Evolutionary conservation across 768 basidiomycete genomes (phyloP).

Genomic region (Leccinum boreale): DNA sequence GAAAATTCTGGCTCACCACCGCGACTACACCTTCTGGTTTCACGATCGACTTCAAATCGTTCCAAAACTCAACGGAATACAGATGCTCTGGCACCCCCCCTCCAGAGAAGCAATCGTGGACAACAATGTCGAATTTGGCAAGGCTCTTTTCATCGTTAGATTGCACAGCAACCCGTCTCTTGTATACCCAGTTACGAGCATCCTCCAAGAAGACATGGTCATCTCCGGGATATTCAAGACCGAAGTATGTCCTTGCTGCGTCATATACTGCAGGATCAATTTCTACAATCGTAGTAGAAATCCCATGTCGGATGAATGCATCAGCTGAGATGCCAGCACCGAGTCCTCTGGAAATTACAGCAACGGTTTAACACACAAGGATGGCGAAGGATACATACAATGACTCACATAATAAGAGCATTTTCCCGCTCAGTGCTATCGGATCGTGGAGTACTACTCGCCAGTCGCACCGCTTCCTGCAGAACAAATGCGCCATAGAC

Average conservation of each 20-base stretch:
- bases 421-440: conserved; percentile 41
- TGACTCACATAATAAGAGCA: conserved; percentile 68
- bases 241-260: conserved; percentile 78
- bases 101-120: conserved; percentile 94
- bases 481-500: conserved; percentile 83
- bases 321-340: conserved; percentile 82
- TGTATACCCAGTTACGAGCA: conserved; percentile 64
- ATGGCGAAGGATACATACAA: conserved; percentile 1
- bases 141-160: conserved; percentile 14
- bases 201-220: conserved; percentile 71
- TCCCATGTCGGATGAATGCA: conserved; percentile 63
- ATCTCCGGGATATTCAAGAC: conserved; percentile 61
- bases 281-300: conserved; percentile 83
- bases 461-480: conserved; percentile 80
- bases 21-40: conserved; percentile 72
- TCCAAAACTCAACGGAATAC: conserved; percentile 84
- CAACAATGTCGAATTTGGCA: conserved; percentile 57
- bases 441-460: conserved; percentile 46
- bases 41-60: conserved; percentile 60
- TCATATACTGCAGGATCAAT: conserved; percentile 89
- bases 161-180: conserved; percentile 33
- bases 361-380: conserved; percentile 1
- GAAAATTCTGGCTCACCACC: conserved; percentile 52
- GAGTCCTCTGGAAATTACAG: conserved; percentile 60
- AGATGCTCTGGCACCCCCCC: conserved; percentile 86